Conservation (phyloP, 2,329 filamentous ascomycete species). For the Penicillium sp. region DNA sequence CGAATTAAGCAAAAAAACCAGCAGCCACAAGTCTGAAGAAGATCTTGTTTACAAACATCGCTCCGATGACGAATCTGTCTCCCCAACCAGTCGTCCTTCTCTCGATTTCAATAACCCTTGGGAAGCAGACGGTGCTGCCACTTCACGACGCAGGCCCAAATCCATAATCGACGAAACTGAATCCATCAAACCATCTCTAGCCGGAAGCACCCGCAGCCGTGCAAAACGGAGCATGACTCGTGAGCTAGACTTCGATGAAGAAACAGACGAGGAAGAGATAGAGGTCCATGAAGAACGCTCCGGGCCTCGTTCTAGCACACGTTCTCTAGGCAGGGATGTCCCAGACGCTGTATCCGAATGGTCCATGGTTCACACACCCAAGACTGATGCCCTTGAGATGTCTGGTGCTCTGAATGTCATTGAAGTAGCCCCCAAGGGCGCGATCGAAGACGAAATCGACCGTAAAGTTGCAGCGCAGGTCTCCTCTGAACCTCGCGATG, state of each 20-base stretch:
- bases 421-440: constrained; percentile 19
- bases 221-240: constrained; percentile 1
- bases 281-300: constrained; percentile 18
- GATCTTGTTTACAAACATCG: constrained; percentile 34
- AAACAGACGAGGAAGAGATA: constrained; percentile 6
- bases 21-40: constrained; percentile 26
- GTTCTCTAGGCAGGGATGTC: constrained; percentile 43
- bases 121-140: constrained; percentile 1
- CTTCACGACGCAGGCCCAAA: constrained; percentile 1
- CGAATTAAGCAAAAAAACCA: constrained; percentile 17
- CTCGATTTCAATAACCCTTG: constrained; percentile 17
- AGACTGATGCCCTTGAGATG: constrained; percentile 17
- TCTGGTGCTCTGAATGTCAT: constrained; percentile 18
- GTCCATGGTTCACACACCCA: constrained; percentile 77
- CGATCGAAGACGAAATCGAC: constrained; percentile 60
- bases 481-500: constrained; percentile 46
- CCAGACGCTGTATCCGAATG: constrained; percentile 73
- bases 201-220: constrained; percentile 1
- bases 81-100: constrained; percentile 31
- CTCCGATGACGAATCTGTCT: constrained; percentile 42
- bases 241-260: constrained; percentile 3
- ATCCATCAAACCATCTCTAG: neutral
- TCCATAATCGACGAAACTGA: constrained; percentile 5
- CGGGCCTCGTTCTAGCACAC: neutral
- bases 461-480: constrained; percentile 46